Conservation (phyloP, 2,329 filamentous ascomycete genomes). For the Nigrospora oryzae region DNA sequence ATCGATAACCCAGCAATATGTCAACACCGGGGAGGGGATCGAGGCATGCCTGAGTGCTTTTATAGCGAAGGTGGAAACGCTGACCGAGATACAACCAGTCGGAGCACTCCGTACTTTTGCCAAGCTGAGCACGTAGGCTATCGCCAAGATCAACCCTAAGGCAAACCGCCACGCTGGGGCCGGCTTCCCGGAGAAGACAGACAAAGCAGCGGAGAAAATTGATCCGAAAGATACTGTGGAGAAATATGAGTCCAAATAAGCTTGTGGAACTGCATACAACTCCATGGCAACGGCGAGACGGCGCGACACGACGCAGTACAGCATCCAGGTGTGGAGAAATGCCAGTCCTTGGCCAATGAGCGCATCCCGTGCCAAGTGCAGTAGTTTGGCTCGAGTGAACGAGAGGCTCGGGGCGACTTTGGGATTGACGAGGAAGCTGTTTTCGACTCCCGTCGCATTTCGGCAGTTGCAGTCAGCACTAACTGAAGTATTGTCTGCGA, state of each 20-base stretch:
- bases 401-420: not conserved
- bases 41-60: not conserved
- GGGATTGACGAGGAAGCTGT: not conserved
- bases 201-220: not conserved
- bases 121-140: not conserved
- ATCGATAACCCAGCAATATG: not conserved
- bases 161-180: not conserved
- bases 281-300: not conserved
- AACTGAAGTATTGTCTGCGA: no score
- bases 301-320: not conserved
- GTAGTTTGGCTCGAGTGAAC: not conserved
- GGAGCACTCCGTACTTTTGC: not conserved
- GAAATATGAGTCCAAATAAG: not conserved
- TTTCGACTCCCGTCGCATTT: no score
- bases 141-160: not conserved
- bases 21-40: not conserved
- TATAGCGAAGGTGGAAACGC: not conserved
- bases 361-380: not conserved
- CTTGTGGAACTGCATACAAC: not conserved
- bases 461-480: no score
- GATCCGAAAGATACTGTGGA: not conserved
- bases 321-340: not conserved
- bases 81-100: not conserved
- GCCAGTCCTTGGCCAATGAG: not conserved
- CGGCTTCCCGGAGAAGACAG: not conserved